These are phyloP conservation scores for Lentinus tigrinus DNA, from an alignment of 768 basidiomycete genomes.

Conservation along the genomic window DNA sequence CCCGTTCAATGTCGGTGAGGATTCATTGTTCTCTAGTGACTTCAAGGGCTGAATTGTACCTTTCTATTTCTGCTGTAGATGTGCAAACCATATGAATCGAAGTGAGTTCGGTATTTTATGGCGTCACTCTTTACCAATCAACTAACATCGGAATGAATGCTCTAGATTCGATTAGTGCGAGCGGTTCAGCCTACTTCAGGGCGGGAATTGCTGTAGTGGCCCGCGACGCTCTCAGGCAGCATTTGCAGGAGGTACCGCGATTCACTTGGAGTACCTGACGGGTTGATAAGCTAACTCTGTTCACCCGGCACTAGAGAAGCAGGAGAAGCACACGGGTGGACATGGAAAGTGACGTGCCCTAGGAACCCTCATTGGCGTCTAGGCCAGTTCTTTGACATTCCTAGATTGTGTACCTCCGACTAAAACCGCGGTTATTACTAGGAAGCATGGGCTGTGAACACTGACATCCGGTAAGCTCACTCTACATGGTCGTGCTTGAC, in stretches of 20 bases:
- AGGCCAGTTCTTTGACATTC: slow-evolving; percentile 79
- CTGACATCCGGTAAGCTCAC: slow-evolving; percentile 66
- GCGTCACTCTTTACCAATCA: too few species aligned
- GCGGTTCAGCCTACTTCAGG: slow-evolving; percentile 70
- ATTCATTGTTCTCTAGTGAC: too few species aligned
- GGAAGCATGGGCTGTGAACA: slow-evolving; percentile 88
- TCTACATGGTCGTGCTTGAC: not conserved
- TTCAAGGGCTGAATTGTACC: too few species aligned
- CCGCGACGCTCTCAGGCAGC: slow-evolving; percentile 97
- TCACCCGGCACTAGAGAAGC: slow-evolving; percentile 87
- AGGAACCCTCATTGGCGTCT: slow-evolving; percentile 84
- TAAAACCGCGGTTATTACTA: slow-evolving; percentile 86
- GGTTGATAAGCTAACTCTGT: slow-evolving; percentile 72
- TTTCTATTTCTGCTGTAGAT: too few species aligned
- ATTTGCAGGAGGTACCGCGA: slow-evolving; percentile 96
- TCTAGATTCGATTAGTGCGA: too few species aligned
- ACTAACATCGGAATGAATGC: too few species aligned
- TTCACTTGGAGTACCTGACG: slow-evolving; percentile 79
- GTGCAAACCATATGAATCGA: too few species aligned
- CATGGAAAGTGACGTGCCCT: slow-evolving; percentile 82
- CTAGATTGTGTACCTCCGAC: slow-evolving; percentile 81
- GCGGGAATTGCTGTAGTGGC: slow-evolving; percentile 95
- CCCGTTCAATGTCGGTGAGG: too few species aligned
- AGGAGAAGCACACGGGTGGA: slow-evolving; percentile 89
- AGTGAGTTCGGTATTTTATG: too few species aligned